A percentile compares a stretch with the other conserved stretches of the same genome.
These are phyloP conservation scores for Penicillium salamii DNA, from an alignment of 495 filamentous ascomycete species.

Conservation along the genomic window DNA sequence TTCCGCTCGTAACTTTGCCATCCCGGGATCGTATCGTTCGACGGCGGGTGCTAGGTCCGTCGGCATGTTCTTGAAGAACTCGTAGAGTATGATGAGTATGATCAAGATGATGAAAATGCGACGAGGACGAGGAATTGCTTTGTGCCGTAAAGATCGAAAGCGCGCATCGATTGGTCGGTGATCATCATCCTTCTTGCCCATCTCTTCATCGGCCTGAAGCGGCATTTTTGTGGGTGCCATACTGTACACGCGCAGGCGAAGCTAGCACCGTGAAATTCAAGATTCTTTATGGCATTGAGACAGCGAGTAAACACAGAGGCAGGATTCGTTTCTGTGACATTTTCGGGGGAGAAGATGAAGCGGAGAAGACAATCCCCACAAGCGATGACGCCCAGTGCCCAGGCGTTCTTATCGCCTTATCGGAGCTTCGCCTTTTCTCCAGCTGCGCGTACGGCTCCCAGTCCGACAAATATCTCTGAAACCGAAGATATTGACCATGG, in stretches of 20 bases:
- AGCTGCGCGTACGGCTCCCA: slow-evolving; percentile 10
- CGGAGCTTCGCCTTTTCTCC: slow-evolving; percentile 14
- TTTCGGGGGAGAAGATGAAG: neutral
- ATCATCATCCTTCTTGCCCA: slow-evolving; percentile 70
- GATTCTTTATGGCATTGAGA: neutral
- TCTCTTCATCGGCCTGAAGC: slow-evolving; percentile 59
- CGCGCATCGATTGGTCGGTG: slow-evolving; percentile 38
- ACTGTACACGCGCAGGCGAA: slow-evolving; percentile 4
- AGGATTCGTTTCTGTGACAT: neutral
- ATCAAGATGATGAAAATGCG: slow-evolving; percentile 42
- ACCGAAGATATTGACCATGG: slow-evolving; percentile 27
- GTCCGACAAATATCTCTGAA: neutral
- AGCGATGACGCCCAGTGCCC: slow-evolving; percentile 10
- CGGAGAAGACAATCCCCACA: slow-evolving; percentile 3
- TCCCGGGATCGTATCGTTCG: slow-evolving; percentile 27
- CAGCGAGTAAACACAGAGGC: neutral
- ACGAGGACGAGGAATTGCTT: slow-evolving; percentile 40
- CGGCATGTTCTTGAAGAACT: slow-evolving; percentile 56
- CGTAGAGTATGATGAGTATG: slow-evolving; percentile 41
- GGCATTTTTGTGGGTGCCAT: slow-evolving; percentile 47
- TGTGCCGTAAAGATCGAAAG: slow-evolving; percentile 26
- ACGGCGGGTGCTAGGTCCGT: slow-evolving; percentile 34
- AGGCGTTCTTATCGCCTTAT: slow-evolving; percentile 18
- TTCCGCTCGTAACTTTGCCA: slow-evolving; percentile 23
- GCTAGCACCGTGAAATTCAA: slow-evolving; percentile 19